Base-by-base conservation (phyloP, 805 yeast genomes). In the Kazachstania bromeliacearum region DNA sequence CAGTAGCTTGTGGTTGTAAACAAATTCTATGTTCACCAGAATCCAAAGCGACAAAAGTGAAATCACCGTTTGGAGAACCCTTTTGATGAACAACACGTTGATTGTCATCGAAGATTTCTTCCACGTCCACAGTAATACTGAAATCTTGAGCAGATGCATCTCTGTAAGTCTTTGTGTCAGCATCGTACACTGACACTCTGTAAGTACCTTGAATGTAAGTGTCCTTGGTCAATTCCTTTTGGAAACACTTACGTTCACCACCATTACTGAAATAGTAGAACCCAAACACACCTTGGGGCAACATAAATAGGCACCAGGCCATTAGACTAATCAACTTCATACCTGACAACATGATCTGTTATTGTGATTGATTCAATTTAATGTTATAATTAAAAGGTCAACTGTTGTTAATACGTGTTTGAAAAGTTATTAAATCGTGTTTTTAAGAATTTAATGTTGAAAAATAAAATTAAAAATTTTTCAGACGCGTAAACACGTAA, bases 1-100 rank as follows among this genome's bases (percentile, higher is more conserved):
- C 85, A 12, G 53, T 57, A 5, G 64, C 54, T 39, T 62, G 64
- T n/a, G 69, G 66, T 42, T 63, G 66, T 43, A 81, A 64, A 59
- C 92, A 81, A 55, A 81, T 73, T 59, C 75, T 76, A 62, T 81
- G 89, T 52, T 81, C 89, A 48, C 92, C 92, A 13, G 80, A 65
- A 44, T 79, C 88, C 28, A 73, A 59, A 2, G 89, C 81, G 25
- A 82, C 75, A 63, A 79, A 80, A 7, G 85, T 72, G 52, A 81
- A 78, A 43, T 78, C 82, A 21, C 87, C 85, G 28, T 62, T 59
- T 28, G 85, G 73, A 7, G 72, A 56, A 26, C 78, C 74, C 57
- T 73, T 79, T 53, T 79, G 88, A 41, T 74, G 73, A 19, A 77
- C 82, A 37, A 81, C 88, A 48, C 80, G 64, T 54, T 81, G 84